Conservation (phyloP, 345 rosid species). For the Pugionium dolabratum region DNA sequence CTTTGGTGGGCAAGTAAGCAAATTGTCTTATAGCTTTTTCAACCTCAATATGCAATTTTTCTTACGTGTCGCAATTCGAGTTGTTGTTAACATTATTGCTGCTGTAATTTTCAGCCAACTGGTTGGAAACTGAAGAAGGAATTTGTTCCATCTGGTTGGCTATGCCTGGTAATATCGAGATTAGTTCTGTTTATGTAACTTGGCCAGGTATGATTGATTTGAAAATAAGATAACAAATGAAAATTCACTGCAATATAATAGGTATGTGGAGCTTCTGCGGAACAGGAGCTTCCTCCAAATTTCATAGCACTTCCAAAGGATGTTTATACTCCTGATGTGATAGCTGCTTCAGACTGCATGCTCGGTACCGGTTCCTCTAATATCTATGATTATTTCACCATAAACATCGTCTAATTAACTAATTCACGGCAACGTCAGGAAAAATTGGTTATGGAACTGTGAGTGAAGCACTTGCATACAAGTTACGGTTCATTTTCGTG, state of each 20-base stretch:
- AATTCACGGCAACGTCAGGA: constrained; percentile 48
- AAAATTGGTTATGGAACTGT: constrained; percentile 95
- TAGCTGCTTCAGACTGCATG: constrained; percentile 95
- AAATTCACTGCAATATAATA: constrained; percentile 16
- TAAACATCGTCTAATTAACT: neutral
- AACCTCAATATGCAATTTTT: neutral
- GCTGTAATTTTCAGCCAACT: constrained; percentile 59
- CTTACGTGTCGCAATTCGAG: neutral
- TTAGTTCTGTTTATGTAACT: constrained; percentile 1
- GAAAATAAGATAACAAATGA: neutral
- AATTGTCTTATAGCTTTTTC: neutral
- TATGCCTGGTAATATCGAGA: constrained; percentile 67
- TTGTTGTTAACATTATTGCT: neutral
- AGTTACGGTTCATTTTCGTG: constrained; percentile 87
- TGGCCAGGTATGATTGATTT: neutral
- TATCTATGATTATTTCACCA: neutral
- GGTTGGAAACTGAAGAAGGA: constrained; percentile 87
- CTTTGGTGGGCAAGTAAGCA: constrained; percentile 88
- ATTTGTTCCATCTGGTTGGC: constrained; percentile 82
- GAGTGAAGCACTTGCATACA: constrained; percentile 89
- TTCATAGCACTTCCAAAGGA: constrained; percentile 76
- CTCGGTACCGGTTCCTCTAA: constrained; percentile 52
- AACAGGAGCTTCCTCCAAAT: constrained; percentile 74
- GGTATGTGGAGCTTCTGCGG: constrained; percentile 94
- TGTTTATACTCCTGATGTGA: constrained; percentile 87